These are phyloP conservation scores for Talaromyces sp. DNA, from an alignment of 2,329 filamentous ascomycete genomes.

Conservation along the genomic window DNA sequence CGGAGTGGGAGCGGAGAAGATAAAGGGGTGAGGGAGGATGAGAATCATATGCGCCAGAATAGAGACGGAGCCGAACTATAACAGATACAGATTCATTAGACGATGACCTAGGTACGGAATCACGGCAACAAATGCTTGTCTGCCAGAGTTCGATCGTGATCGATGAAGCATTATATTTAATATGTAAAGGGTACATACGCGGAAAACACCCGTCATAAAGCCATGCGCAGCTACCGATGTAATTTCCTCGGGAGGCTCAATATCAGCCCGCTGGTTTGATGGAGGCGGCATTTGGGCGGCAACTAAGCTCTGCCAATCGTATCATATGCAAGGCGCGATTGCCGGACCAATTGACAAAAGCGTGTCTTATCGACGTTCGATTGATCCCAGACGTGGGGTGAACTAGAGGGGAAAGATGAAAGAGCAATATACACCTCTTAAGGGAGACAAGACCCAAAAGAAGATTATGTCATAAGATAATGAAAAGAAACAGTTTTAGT, in stretches of 20 bases:
- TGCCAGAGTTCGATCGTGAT: too few relatives aligned
- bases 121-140: too few relatives aligned
- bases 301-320: constrained; percentile 9
- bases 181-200: constrained; percentile 40
- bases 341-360: background rate
- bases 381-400: background rate
- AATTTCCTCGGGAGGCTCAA: constrained; percentile 47
- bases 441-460: background rate
- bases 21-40: constrained; percentile 46
- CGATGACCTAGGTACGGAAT: too few relatives aligned
- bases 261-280: constrained; percentile 40
- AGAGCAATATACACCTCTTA: background rate
- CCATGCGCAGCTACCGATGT: constrained; percentile 45
- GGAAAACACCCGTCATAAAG: constrained; percentile 47
- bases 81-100: too few relatives aligned
- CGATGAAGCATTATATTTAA: too few relatives aligned
- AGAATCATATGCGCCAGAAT: constrained; percentile 50
- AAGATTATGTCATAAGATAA: too few relatives aligned
- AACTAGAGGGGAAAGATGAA: background rate
- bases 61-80: constrained; percentile 50
- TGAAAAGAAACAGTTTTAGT: too few relatives aligned
- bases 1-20: constrained; percentile 37
- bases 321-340: constrained; percentile 4
- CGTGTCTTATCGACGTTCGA: background rate
- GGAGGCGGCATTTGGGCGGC: constrained; percentile 41